Evolutionary conservation across 2,329 filamentous ascomycete species (phyloP).

Genomic region (Aspergillus sp.): DNA sequence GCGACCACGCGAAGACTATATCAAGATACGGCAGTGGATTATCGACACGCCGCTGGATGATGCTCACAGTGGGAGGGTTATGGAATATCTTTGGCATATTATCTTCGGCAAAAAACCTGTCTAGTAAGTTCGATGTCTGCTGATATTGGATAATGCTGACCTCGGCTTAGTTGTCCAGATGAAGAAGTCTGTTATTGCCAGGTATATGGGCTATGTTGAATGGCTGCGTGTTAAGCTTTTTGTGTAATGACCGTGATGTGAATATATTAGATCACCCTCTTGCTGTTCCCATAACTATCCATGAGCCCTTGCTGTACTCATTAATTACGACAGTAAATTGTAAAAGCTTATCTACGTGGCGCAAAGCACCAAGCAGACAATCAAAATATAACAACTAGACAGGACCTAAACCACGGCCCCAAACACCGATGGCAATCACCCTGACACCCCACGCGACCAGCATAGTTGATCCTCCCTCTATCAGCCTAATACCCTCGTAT

Average conservation of each 20-base stretch:
- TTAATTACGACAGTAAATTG: too few relatives aligned
- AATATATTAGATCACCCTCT: background rate
- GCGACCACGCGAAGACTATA: slow-evolving; percentile 56
- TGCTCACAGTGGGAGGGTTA: slow-evolving; percentile 59
- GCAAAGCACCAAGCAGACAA: too few relatives aligned
- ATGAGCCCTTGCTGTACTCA: background rate
- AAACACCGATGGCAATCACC: too few relatives aligned
- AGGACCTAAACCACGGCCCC: too few relatives aligned
- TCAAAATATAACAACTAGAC: too few relatives aligned
- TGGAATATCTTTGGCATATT: slow-evolving; percentile 70
- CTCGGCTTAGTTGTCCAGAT: slow-evolving; percentile 29
- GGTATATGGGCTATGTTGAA: slow-evolving; percentile 39
- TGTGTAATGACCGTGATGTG: too few relatives aligned
- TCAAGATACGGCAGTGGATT: slow-evolving; percentile 62
- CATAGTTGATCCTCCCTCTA: too few relatives aligned
- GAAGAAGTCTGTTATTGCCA: slow-evolving; percentile 40
- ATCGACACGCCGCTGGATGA: slow-evolving; percentile 58
- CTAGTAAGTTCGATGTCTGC: slow-evolving; percentile 33
- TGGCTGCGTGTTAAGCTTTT: too few relatives aligned
- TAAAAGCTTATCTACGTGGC: too few relatives aligned
- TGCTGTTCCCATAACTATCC: background rate
- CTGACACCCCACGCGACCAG: too few relatives aligned
- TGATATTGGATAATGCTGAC: background rate
- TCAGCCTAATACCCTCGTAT: too few relatives aligned
- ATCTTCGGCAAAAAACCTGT: slow-evolving; percentile 49